Evolutionary conservation across 768 basidiomycete genomes (phyloP), one percentile per base, ranked within the genome.

Genomic region (Lyophyllum semitale): DNA sequence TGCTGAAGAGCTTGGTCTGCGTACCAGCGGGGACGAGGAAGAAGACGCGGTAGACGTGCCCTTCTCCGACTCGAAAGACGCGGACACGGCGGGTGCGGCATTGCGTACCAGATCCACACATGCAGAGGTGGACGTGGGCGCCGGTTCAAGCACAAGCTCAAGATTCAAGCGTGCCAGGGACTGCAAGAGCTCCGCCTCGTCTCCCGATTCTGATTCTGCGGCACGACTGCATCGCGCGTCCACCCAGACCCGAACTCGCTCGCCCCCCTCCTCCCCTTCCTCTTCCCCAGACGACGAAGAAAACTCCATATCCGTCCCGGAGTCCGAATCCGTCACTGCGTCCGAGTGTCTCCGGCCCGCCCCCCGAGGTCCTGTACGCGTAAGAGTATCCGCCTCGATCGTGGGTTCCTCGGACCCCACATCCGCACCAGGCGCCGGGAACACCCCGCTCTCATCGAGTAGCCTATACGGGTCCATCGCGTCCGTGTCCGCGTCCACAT

Each of bases 391-490:
- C n/a, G n/a, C n/a, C n/a, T n/a, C n/a, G n/a, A n/a, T n/a, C n/a
- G n/a, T n/a, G n/a, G n/a, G n/a, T n/a, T n/a, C 15, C n/a, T 35
- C 22, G n/a, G 38, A n/a, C 15, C 4, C 13, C 12, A n/a, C 4
- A 18, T n/a, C 38, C 13, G 38, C 38, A 40, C 7, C 13, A 13
- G 38, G 45, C 8, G 32, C 44, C 17, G 55, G 55, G 25, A 57
- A 57, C n/a, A 23, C 23, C 8, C 38, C 23, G 20, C 55, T 45
- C 35, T 57, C 55, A 23, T 57, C 55, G 13, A 56, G 42, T 11
- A 57, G 55, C 25, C 42, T 57, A 44, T 51, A 57, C 9, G 55
- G 55, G 13, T 57, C 51, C 35, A 51, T 27, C 42, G 18, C 54
- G 15, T 27, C 26, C 7, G 40, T 30, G 40, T 29, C 42, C 25